Base-by-base conservation (phyloP, 805 yeast species). In the Sungouiozyma intestinalis region DNA sequence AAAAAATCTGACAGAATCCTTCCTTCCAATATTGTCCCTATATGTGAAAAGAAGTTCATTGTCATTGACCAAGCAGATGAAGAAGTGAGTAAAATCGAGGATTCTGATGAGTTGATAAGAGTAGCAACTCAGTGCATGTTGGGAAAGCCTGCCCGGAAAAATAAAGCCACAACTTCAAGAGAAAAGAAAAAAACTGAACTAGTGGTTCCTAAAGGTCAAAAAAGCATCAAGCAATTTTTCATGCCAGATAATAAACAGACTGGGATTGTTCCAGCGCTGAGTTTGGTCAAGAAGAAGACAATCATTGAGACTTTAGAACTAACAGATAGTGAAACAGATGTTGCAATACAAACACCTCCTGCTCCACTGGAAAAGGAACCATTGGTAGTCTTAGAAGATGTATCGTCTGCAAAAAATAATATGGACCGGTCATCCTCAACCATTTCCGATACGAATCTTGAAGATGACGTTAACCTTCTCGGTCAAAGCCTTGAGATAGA, bases 201-300 rank as follows among this genome's bases (percentile, higher is more conserved):
- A 52, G 19, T 47, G 44, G 42, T 36, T 39, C 24, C 33, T 43
- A 29, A 36, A 45, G 18, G 40, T 45, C 2, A 39, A 21, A 16
- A 38, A 8, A 46, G 16, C 41, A 35, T 38, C 20, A 74, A 80
- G 55, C 64, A 61, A 36, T 82, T 82, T 48, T 78, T 77, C 57
- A 77, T 82, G 85, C 92, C 92, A 0, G 83, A 79, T 48, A 69
- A 76, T 51, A 88, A 76, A 4, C 73, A 70, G 34, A 72, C 79
- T 0, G 88, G 86, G 0, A 81, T 83, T 49, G 65, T 66, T 32
- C 62, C 64, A 17, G 85, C 77, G 1, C 67, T 74, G 2, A 57
- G 58, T 3, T 50, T 81, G 53, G 71, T 79, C 0, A 58, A 60
- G 27, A 65, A 64, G 16, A 21, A 33, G 17, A 34, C 24, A 24